phyloP scores from a whole-genome alignment of 1,284 basidiomycete species.

The Naganishia sp. region DNA sequence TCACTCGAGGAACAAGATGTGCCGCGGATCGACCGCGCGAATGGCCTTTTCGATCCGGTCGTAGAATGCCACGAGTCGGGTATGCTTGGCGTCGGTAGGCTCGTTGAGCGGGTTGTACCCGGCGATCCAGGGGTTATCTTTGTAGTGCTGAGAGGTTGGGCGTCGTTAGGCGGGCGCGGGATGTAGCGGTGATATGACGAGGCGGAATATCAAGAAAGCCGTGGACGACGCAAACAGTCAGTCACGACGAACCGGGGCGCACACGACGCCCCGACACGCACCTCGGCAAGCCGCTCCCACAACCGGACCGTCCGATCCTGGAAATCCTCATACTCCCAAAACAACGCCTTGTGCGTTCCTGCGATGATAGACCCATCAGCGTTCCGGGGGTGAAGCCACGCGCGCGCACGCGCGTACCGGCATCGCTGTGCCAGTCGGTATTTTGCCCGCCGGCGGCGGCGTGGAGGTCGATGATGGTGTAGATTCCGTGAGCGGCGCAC shows the following conservation, averaged over 20 bases:
- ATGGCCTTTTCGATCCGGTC: constrained; percentile 66
- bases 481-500: constrained; percentile 50
- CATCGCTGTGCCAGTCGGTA: constrained; percentile 51
- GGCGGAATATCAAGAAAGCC: no score
- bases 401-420: no score
- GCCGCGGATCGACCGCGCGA: constrained; percentile 63
- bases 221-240: no score
- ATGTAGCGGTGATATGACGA: no score
- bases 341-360: background rate
- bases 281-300: constrained; percentile 66
- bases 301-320: constrained; percentile 70
- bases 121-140: constrained; percentile 64
- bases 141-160: constrained; percentile 57
- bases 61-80: constrained; percentile 63
- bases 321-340: constrained; percentile 75
- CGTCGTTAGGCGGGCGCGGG: no score
- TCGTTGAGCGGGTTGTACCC: constrained; percentile 75
- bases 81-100: constrained; percentile 61
- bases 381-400: no score
- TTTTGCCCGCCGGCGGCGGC: constrained; percentile 52
- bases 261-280: background rate
- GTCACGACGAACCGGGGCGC: no score
- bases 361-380: background rate
- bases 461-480: constrained; percentile 53
- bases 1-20: constrained; percentile 56